These are phyloP conservation scores for Fonsecaea erecta DNA, from an alignment of 2,329 filamentous ascomycete species.

Conservation along the genomic window DNA sequence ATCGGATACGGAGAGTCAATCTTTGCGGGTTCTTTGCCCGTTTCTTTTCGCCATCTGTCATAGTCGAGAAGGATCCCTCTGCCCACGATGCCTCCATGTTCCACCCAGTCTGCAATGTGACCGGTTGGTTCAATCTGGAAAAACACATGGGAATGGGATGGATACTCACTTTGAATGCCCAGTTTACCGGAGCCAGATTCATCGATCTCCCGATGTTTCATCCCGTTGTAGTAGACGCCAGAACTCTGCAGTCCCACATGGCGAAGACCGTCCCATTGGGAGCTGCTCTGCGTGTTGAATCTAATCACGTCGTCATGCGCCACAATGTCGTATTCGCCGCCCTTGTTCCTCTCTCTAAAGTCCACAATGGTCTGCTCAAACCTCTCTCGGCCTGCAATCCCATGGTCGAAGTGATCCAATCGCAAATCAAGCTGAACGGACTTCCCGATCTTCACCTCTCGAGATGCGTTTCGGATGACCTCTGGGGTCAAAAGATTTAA, in stretches of 20 bases:
- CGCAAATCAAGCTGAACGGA: slow-evolving; percentile 38
- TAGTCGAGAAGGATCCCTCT: slow-evolving; percentile 54
- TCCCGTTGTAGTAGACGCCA: slow-evolving; percentile 11
- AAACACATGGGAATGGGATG: not conserved
- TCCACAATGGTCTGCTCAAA: slow-evolving; percentile 37
- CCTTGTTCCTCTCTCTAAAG: slow-evolving; percentile 12
- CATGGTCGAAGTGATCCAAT: slow-evolving; percentile 43
- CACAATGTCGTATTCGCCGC: not conserved
- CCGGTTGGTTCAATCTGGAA: not conserved
- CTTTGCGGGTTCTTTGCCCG: slow-evolving; percentile 40
- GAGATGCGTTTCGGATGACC: slow-evolving; percentile 47
- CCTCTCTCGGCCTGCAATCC: slow-evolving; percentile 40
- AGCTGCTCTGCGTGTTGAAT: slow-evolving; percentile 28
- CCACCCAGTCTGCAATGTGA: slow-evolving; percentile 42
- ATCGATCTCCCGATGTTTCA: slow-evolving; percentile 14
- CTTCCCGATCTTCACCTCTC: slow-evolving; percentile 48
- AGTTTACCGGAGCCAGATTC: not conserved
- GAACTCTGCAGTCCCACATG: slow-evolving; percentile 21
- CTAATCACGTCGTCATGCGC: slow-evolving; percentile 26
- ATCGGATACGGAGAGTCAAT: slow-evolving; percentile 45
- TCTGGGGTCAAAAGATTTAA: slow-evolving; percentile 58
- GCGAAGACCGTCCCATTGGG: slow-evolving; percentile 30
- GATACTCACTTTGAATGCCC: slow-evolving; percentile 17
- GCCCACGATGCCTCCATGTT: slow-evolving; percentile 48
- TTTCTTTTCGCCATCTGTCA: slow-evolving; percentile 47